These are phyloP conservation scores for Pestalotiopsis fici DNA, from an alignment of 2,329 filamentous ascomycete genomes.

Conservation along the genomic window DNA sequence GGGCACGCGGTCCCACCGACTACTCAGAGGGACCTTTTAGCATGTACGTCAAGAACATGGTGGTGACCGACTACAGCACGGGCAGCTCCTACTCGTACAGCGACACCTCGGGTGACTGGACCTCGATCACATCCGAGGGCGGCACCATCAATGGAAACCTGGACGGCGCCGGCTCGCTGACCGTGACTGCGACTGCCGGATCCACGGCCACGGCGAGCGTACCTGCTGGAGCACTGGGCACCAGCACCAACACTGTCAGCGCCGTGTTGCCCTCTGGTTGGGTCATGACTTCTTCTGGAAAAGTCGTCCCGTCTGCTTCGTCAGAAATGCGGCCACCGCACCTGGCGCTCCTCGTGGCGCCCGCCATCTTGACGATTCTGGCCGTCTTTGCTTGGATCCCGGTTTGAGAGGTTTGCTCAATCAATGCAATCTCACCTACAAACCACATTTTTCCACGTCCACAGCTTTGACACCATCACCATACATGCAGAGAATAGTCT, in stretches of 20 bases:
- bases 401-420: background rate
- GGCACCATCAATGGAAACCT: slow-evolving; percentile 74
- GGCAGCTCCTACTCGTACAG: slow-evolving; percentile 82
- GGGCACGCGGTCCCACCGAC: slow-evolving; percentile 85
- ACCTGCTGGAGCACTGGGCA: slow-evolving; percentile 69
- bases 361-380: slow-evolving; percentile 4
- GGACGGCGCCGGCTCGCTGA: slow-evolving; percentile 51
- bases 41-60: slow-evolving; percentile 79
- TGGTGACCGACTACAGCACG: slow-evolving; percentile 89
- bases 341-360: slow-evolving; percentile 47
- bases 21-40: slow-evolving; percentile 81
- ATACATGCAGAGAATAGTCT: background rate
- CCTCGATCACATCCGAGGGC: slow-evolving; percentile 79
- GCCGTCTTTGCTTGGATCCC: background rate
- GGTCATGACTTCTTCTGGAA: slow-evolving; percentile 77
- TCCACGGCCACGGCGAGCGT: slow-evolving; percentile 65
- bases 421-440: background rate
- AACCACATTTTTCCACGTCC: background rate
- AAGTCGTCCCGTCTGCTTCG: slow-evolving; percentile 73
- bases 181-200: slow-evolving; percentile 60
- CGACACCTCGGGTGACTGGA: slow-evolving; percentile 76
- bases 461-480: background rate
- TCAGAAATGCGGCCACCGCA: slow-evolving; percentile 46
- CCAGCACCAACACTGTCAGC: slow-evolving; percentile 52
- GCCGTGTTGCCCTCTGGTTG: slow-evolving; percentile 73